Evolutionary conservation across 2,329 filamentous ascomycete genomes (phyloP).

Genomic region (Fusarium redolens): DNA sequence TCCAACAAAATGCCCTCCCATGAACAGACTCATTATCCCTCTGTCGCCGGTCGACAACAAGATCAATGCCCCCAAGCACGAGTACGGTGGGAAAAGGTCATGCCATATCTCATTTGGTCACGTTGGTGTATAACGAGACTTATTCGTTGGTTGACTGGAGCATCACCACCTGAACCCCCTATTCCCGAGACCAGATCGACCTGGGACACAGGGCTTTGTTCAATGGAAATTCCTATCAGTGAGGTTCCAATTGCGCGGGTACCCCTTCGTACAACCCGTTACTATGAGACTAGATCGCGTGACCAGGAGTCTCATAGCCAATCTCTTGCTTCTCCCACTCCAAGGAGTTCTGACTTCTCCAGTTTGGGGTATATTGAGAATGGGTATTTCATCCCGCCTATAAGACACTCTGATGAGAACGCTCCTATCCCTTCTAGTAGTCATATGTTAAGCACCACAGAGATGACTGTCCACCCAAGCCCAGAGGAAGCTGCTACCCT

Average conservation of each 20-base stretch:
- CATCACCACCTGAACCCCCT: background rate
- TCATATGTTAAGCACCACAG: background rate
- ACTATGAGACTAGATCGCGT: background rate
- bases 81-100: background rate
- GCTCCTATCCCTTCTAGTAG: background rate
- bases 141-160: background rate
- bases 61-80: conserved; percentile 1
- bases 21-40: background rate
- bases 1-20: background rate
- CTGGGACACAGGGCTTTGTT: background rate
- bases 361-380: background rate
- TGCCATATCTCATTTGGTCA: background rate
- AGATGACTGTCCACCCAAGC: background rate
- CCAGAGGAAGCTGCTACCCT: background rate
- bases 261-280: background rate
- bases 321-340: background rate
- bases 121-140: background rate
- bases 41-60: background rate
- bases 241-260: background rate
- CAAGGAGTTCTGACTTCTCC: background rate
- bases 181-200: background rate
- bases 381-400: background rate
- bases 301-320: background rate
- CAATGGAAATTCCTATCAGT: background rate
- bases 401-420: too few species aligned